A percentile compares a stretch with the other conserved stretches of the same genome.
Evolutionary conservation across 2,329 filamentous ascomycete genomes (phyloP).

Genomic region (Claviceps pazoutovae): DNA sequence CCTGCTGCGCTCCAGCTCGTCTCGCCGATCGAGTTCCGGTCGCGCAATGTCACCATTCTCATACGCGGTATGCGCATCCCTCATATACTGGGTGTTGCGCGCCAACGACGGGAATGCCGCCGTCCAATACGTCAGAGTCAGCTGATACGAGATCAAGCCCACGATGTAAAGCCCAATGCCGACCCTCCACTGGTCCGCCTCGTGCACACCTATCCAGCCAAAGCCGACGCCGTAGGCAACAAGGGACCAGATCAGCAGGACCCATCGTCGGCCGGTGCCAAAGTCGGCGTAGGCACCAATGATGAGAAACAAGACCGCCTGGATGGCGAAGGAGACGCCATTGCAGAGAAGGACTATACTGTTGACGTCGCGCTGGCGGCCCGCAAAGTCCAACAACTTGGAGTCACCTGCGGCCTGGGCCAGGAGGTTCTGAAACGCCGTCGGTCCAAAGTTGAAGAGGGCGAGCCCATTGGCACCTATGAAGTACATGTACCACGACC

Average conservation of each 20-base stretch:
- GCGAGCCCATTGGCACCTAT: conserved; percentile 51
- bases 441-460: conserved; percentile 51
- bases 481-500: conserved; percentile 35
- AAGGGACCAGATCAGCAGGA: conserved; percentile 46
- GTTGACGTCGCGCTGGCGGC: conserved; percentile 44
- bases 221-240: conserved; percentile 51
- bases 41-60: conserved; percentile 34
- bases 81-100: conserved; percentile 21
- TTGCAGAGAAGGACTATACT: conserved; percentile 52
- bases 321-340: conserved; percentile 54
- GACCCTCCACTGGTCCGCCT: conserved; percentile 42
- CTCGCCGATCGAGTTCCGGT: conserved; percentile 45
- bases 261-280: conserved; percentile 47
- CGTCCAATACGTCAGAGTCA: conserved; percentile 55
- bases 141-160: conserved; percentile 51
- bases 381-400: conserved; percentile 39
- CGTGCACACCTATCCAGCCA: conserved; percentile 52
- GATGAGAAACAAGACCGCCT: conserved; percentile 41
- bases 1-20: conserved; percentile 49
- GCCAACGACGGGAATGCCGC: conserved; percentile 36
- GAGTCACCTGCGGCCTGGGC: conserved; percentile 42
- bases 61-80: conserved; percentile 18
- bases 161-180: conserved; percentile 52
- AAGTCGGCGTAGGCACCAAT: conserved; percentile 47
- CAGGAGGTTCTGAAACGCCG: conserved; percentile 50